Base-by-base conservation (phyloP, 2,329 filamentous ascomycete genomes). In the Immersiporthe knoxdaviesiana region DNA sequence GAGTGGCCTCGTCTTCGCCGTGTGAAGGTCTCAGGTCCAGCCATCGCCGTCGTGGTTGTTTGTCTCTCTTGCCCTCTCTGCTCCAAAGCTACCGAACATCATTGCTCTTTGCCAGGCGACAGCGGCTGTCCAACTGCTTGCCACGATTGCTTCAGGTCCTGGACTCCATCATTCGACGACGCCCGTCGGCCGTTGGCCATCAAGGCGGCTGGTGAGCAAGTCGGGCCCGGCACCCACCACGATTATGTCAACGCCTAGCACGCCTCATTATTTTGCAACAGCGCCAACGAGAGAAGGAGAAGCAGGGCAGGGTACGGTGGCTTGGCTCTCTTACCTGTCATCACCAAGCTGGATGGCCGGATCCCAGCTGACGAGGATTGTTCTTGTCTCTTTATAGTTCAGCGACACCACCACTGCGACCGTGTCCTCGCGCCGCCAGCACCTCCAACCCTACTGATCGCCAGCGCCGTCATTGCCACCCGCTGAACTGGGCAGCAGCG, bases 171-270 rank as follows among this genome's bases (percentile, higher is more conserved):
- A 16, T 2, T 16, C 24, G 27, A 30, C 52, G 14, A 41, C n/a
- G 10, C 30, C 35, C n/a, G 32, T 62, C 59, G 35, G 59, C 59
- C 35, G 11, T 62, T n/a, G 32, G 32, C 39, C 35, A 24, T 41
- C n/a, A n/a, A 44, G 39, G 21, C 59, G 59, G 59, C 59, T 62
- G 35, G 59, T 41, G 35, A 62, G 24, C 32, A n/a, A 35, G 27
- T n/a, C 37, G 3, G 59, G 21, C 58, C n/a, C 32, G 37, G 58
- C 59, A 27, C 39, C 59, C 37, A 44, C 39, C 37, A 41, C 59
- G 59, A 62, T 41, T 62, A 62, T 62, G 59, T 62, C 59, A 24
- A 62, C 59, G 59, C n/a, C 37, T 37, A 18, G n/a, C 37, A 37
- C 59, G n/a, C 59, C 24, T 30, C 59, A 44, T 44, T 37, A 16